Conservation (phyloP, 2,329 filamentous ascomycete genomes). For the Fusarium sulawesiense region DNA sequence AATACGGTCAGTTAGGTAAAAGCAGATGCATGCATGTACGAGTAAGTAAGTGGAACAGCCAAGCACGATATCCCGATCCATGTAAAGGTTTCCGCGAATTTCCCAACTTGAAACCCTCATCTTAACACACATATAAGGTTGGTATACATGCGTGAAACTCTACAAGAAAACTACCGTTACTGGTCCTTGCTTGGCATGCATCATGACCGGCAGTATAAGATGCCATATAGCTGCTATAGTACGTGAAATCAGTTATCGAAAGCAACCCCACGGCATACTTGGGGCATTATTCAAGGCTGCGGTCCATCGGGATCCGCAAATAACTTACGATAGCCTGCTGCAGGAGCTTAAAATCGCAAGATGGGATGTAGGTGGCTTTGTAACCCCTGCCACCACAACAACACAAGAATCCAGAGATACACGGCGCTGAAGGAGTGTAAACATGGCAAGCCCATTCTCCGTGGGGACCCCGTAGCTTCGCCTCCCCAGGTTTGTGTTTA, state of each 20-base stretch:
- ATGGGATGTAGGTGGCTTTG: neutral
- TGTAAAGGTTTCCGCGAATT: neutral
- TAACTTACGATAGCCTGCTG: conserved; percentile 7
- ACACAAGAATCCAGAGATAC: conserved; percentile 1
- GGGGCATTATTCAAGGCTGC: conserved; percentile 3
- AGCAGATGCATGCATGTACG: neutral
- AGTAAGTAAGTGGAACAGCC: neutral
- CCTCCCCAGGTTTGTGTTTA: conserved; percentile 9
- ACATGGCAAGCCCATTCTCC: neutral
- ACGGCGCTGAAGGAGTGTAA: neutral
- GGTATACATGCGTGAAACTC: neutral
- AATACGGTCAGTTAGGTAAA: neutral
- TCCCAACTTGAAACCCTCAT: conserved; percentile 3
- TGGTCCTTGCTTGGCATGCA: neutral
- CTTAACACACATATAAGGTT: neutral
- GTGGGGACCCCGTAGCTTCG: conserved; percentile 26
- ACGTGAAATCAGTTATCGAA: neutral
- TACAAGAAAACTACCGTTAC: neutral
- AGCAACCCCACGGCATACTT: neutral
- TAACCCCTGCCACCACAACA: neutral
- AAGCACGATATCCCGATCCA: neutral
- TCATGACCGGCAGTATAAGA: conserved; percentile 6
- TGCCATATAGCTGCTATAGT: neutral
- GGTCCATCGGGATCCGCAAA: conserved; percentile 11
- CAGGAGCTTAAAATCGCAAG: conserved; percentile 2